Conservation (phyloP, 2,329 filamentous ascomycete species). For the Anthostomella pinea region DNA sequence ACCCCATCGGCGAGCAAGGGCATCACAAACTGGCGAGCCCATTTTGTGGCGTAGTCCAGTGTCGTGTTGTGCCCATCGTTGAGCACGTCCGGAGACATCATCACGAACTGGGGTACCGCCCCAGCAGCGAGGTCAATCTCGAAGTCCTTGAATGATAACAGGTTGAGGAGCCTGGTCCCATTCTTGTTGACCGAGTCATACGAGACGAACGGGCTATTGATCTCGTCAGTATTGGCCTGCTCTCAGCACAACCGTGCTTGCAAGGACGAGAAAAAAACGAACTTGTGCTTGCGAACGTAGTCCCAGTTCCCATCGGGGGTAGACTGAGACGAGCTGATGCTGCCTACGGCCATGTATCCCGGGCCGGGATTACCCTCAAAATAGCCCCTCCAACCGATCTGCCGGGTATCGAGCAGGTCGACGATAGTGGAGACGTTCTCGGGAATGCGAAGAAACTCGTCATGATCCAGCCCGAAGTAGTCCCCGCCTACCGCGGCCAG, state of each 20-base stretch:
- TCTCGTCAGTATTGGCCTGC: conserved; percentile 3
- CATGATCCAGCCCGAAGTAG: conserved; percentile 48
- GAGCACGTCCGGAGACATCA: conserved; percentile 62
- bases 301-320: conserved; percentile 27
- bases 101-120: conserved; percentile 62
- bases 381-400: conserved; percentile 43
- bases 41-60: conserved; percentile 66
- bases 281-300: conserved; percentile 44
- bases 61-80: conserved; percentile 70
- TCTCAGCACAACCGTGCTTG: no score
- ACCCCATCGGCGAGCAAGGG: conserved; percentile 65
- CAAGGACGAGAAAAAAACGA: conserved; percentile 10
- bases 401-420: conserved; percentile 41
- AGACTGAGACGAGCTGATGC: conserved; percentile 23
- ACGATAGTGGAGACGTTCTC: conserved; percentile 45
- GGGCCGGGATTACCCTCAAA: conserved; percentile 45
- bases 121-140: conserved; percentile 53
- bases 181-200: conserved; percentile 40
- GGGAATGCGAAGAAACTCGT: conserved; percentile 41
- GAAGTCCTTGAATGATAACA: conserved; percentile 64
- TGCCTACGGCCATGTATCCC: conserved; percentile 44
- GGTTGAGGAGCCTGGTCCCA: conserved; percentile 50
- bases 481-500: conserved; percentile 45
- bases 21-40: conserved; percentile 65
- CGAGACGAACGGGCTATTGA: conserved; percentile 38